A percentile compares a stretch with the other conserved stretches of the same genome.
Evolutionary conservation across 345 rosid genomes (phyloP).

Genomic region (Capsella bursapastoris): DNA sequence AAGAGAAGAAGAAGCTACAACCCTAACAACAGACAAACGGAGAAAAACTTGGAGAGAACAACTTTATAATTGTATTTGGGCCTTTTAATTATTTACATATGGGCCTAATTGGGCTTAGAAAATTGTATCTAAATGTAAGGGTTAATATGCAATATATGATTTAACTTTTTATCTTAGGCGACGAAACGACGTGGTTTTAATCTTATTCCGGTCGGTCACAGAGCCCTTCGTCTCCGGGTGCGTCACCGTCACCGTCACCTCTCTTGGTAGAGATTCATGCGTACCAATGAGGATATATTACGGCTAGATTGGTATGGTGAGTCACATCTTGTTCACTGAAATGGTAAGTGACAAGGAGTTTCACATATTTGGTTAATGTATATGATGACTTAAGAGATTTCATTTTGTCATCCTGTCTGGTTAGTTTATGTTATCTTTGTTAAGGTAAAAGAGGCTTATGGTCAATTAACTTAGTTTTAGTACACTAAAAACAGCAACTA

Average conservation of each 20-base stretch:
- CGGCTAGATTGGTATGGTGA: neutral
- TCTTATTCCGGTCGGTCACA: neutral
- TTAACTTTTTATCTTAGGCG: neutral
- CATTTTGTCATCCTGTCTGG: neutral
- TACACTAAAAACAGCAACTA: constrained; percentile 27
- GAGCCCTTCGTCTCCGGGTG: neutral
- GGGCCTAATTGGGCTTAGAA: neutral
- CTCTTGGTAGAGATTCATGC: neutral
- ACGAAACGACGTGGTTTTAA: neutral
- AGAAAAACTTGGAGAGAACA: neutral
- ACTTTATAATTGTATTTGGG: neutral
- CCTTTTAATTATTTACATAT: neutral
- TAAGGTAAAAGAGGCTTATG: neutral
- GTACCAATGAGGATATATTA: neutral
- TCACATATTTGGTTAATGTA: constrained; percentile 13
- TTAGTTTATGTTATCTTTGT: constrained; percentile 41
- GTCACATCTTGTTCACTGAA: constrained; percentile 15
- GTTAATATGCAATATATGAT: neutral
- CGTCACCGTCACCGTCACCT: neutral
- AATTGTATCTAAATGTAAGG: constrained; percentile 4
- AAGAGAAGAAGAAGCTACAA: neutral
- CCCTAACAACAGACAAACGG: constrained; percentile 15
- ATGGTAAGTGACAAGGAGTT: constrained; percentile 17
- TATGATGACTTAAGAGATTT: constrained; percentile 6
- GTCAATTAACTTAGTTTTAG: neutral